Conservation (phyloP, 495 filamentous ascomycete species). For the Bombardia bombarda region DNA sequence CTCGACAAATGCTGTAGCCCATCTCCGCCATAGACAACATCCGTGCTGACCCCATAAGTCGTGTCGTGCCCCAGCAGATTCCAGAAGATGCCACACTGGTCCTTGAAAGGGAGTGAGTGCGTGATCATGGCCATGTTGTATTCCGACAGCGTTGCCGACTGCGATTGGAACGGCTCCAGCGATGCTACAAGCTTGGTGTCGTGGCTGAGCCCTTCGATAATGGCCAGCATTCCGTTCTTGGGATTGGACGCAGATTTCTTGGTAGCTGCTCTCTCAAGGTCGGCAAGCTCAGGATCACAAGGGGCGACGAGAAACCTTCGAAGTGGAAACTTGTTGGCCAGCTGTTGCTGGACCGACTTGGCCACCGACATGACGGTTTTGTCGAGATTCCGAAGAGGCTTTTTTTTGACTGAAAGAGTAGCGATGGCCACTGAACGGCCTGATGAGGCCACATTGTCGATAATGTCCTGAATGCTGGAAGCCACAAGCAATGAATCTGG, state of each 20-base stretch:
- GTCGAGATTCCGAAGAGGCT: conserved; percentile 1
- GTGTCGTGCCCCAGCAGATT: conserved; percentile 9
- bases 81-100: conserved; percentile 18
- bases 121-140: conserved; percentile 14
- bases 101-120: conserved; percentile 13
- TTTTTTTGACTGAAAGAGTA: conserved; percentile 9
- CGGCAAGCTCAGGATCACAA: too few species aligned
- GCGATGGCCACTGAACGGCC: not conserved
- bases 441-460: conserved; percentile 1
- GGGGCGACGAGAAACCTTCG: conserved; percentile 11
- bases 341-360: conserved; percentile 8
- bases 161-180: not conserved
- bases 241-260: not conserved
- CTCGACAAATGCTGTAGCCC: not conserved
- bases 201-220: conserved; percentile 15
- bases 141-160: conserved; percentile 7
- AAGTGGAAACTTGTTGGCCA: conserved; percentile 13
- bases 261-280: too few species aligned
- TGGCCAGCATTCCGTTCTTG: conserved; percentile 3
- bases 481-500: too few species aligned
- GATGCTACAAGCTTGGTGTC: conserved; percentile 12
- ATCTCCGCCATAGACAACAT: not conserved
- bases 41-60: not conserved
- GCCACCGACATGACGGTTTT: conserved; percentile 7
- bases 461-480: conserved; percentile 1